Percentiles rank a stretch among this genome's conserved stretches.
Evolutionary conservation across 345 rosid genomes (phyloP).

Genomic region (Salix udensis): DNA sequence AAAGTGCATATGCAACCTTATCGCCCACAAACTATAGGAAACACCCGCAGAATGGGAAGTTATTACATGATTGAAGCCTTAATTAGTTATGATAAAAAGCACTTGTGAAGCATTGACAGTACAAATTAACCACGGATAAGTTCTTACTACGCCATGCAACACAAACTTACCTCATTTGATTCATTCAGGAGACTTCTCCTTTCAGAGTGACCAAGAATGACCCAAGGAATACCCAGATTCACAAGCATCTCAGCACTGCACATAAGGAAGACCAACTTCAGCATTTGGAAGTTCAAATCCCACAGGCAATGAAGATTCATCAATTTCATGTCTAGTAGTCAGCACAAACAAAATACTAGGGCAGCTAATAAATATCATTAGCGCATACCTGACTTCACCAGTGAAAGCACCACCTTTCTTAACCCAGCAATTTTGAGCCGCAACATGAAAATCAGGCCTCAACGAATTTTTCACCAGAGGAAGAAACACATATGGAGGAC

Average conservation of each 20-base stretch:
- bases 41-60: neutral
- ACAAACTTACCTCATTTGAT: conserved; percentile 56
- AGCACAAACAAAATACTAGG: neutral
- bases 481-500: conserved; percentile 84
- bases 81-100: neutral
- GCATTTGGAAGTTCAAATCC: neutral
- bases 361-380: neutral
- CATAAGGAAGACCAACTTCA: conserved; percentile 6
- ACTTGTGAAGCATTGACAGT: neutral
- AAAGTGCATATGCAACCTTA: conserved; percentile 89
- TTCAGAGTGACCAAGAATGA: conserved; percentile 92
- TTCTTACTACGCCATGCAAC: conserved; percentile 6
- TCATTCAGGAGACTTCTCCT: conserved; percentile 67
- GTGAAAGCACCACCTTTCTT: conserved; percentile 96
- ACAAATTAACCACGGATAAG: neutral
- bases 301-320: no score
- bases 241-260: conserved; percentile 89
- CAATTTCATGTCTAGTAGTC: no score
- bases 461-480: conserved; percentile 54
- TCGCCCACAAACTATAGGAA: conserved; percentile 73
- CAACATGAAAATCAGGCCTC: conserved; percentile 73
- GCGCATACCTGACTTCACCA: conserved; percentile 74
- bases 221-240: conserved; percentile 80
- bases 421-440: conserved; percentile 96
- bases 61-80: conserved; percentile 8